Conservation (phyloP, 1,139 yeast genomes). For the Yamadazyma dendronema region DNA sequence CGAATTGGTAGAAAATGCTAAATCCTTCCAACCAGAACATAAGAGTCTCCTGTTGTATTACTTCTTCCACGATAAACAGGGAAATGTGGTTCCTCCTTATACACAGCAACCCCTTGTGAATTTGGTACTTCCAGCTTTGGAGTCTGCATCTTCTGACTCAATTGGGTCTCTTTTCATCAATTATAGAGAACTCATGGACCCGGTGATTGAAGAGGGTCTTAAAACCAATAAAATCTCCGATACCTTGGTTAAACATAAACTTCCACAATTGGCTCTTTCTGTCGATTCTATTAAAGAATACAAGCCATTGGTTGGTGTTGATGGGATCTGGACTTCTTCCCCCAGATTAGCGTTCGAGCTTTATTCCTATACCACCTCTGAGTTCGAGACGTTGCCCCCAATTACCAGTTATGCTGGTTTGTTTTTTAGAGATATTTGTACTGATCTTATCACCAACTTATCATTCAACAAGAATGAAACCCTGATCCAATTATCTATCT, state of each 20-base stretch:
- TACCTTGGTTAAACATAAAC: constrained; percentile 41
- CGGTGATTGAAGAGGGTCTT: constrained; percentile 38
- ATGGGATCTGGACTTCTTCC: constrained; percentile 38
- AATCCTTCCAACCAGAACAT: constrained; percentile 19
- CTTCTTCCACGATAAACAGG: constrained; percentile 38
- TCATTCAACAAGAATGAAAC: constrained; percentile 90
- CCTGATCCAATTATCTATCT: constrained; percentile 73
- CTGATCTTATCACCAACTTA: constrained; percentile 73
- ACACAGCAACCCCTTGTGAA: constrained; percentile 50
- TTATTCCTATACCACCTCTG: constrained; percentile 43
- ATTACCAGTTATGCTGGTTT: constrained; percentile 54
- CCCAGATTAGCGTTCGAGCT: constrained; percentile 68
- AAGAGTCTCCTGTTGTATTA: constrained; percentile 26
- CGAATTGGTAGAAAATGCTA: constrained; percentile 47
- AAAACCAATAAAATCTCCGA: constrained; percentile 37
- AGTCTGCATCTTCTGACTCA: constrained; percentile 27
- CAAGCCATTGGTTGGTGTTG: constrained; percentile 29
- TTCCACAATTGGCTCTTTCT: constrained; percentile 50
- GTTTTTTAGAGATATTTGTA: constrained; percentile 70
- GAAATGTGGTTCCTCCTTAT: constrained; percentile 48
- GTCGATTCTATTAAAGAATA: constrained; percentile 32
- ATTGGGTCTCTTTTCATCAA: constrained; percentile 32
- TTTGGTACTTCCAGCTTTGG: constrained; percentile 56
- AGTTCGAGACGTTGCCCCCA: constrained; percentile 72
- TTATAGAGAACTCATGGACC: constrained; percentile 30